Evolutionary conservation across 2,329 filamentous ascomycete genomes (phyloP).

Genomic region (Calonectria pteridis): DNA sequence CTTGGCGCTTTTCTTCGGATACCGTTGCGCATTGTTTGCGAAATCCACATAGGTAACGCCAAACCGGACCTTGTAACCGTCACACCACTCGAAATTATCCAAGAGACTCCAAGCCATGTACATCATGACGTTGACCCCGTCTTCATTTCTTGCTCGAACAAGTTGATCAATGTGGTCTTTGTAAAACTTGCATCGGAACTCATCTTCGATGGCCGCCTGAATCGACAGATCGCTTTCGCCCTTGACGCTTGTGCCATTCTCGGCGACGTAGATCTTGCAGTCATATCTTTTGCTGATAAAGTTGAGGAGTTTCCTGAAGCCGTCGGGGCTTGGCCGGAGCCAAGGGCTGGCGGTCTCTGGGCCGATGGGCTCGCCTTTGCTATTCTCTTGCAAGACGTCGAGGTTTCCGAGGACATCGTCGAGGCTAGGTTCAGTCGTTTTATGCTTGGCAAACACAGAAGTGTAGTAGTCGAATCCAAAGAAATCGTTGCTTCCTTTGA

Average conservation of each 20-base stretch:
- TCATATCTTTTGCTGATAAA: neutral
- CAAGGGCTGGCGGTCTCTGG: conserved; percentile 18
- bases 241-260: neutral
- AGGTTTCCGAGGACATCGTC: conserved; percentile 31
- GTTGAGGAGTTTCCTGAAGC: neutral
- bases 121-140: neutral
- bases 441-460: conserved; percentile 29
- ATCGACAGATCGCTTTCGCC: neutral
- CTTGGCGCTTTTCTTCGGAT: neutral
- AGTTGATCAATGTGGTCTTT: neutral
- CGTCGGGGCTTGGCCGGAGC: neutral
- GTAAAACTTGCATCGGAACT: neutral
- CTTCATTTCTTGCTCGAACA: neutral
- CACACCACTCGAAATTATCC: neutral
- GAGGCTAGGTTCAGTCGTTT: neutral
- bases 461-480: conserved; percentile 39
- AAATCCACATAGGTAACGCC: neutral
- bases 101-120: neutral
- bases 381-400: conserved; percentile 30
- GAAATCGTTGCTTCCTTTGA: conserved; percentile 37
- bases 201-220: neutral
- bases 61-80: neutral
- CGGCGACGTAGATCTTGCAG: neutral
- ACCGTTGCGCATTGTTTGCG: neutral
- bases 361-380: neutral